Evolutionary conservation across 1,284 basidiomycete genomes (phyloP), one percentile per base, ranked within the genome.

Genomic region (Tausonia pullulans): DNA sequence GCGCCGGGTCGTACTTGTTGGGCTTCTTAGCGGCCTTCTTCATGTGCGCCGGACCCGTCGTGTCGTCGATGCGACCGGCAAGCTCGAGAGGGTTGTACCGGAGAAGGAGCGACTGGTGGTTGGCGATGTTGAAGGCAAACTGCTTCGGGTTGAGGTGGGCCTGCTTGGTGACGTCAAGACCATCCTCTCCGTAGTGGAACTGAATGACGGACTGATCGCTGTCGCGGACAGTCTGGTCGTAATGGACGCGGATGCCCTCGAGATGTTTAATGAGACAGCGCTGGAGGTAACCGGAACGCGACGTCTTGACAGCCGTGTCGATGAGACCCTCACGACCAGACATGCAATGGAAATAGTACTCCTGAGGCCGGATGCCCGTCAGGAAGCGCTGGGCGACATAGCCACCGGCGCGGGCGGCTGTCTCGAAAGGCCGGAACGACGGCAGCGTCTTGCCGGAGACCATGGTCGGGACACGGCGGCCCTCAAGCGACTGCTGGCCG

Each of bases 271-370:
- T 96, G 70, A 98, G 80, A 79, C 96, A 98, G 65, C 96, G 85
- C 75, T 99, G 96, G 56, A 99, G 83, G 76, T 99, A 99, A 39
- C 96, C 96, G 9, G 96, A 99, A 69, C 96, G 90, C 69, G 90
- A 91, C 5, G 96, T 99, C 79, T 99, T 99, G 77, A 99, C 96
- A 59, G 96, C 96, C 9, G 96, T 99, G 75, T 99, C 96, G 73
- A 98, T 99, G 46, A 99, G 83, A 75, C 96, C 96, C 79, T 98
- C 96, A 71, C 96, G 86, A 62, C 96, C 96, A 67, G 96, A 94
- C 96, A 99, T 99, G 77, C 96, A 98, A 79, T 98, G 96, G 83
- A 99, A 99, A 80, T 97, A 99, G 79, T 97, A 99, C 76, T 99
- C 96, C 75, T 99, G 96, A 0, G 96, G 96, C 69, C 89, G 90